Evolutionary conservation across 2,329 filamentous ascomycete genomes (phyloP).

Genomic region (Sporothrix sp.): DNA sequence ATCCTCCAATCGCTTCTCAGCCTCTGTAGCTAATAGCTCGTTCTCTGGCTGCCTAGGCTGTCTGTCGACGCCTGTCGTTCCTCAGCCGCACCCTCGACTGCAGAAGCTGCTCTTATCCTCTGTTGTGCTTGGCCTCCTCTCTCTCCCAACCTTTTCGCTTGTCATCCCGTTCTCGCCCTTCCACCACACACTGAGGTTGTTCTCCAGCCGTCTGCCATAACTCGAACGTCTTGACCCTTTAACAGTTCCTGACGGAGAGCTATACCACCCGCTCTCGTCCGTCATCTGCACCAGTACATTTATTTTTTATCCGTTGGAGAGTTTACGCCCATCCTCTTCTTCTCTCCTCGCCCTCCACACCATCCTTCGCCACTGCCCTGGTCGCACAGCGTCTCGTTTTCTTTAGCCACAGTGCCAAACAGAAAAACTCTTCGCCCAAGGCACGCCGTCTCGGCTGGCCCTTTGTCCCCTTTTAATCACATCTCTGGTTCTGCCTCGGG

Average conservation of each 20-base stretch:
- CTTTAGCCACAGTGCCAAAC: constrained; percentile 2
- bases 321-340: too few species aligned
- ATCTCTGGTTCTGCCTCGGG: not conserved
- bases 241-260: too few species aligned
- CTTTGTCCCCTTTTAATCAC: not conserved
- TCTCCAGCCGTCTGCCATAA: too few species aligned
- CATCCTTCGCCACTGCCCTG: not conserved
- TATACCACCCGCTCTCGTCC: too few species aligned
- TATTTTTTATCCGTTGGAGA: too few species aligned
- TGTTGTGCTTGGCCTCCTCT: not conserved
- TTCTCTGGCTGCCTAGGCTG: too few species aligned
- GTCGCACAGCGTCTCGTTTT: constrained; percentile 2
- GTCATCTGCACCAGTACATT: too few species aligned
- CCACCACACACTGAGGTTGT: too few species aligned
- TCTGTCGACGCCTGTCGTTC: not conserved
- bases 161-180: not conserved
- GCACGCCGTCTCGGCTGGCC: too few species aligned
- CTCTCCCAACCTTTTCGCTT: not conserved
- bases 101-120: not conserved
- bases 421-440: too few species aligned
- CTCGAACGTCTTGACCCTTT: too few species aligned
- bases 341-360: not conserved
- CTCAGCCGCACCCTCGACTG: constrained; percentile 4
- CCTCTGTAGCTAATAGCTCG: too few species aligned
- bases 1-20: not conserved